Evolutionary conservation across 2,329 filamentous ascomycete species (phyloP).

Genomic region (Chrysoporthe austroafricana): DNA sequence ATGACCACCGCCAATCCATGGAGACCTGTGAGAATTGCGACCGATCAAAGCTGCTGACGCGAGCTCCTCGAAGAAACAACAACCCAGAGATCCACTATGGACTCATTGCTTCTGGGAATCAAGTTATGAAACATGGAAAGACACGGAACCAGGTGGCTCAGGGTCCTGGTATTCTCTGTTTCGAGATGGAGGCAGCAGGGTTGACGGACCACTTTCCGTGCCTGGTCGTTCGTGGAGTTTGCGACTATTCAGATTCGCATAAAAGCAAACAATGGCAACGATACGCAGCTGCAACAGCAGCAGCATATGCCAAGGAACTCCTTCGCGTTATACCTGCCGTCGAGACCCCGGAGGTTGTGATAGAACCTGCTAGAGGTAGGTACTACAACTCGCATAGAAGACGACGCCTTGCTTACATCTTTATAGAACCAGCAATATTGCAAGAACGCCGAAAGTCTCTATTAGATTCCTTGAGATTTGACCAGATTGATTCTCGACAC

Average conservation of each 20-base stretch:
- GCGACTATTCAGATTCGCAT: slow-evolving; percentile 42
- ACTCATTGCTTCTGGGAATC: slow-evolving; percentile 9
- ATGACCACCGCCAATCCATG: background rate
- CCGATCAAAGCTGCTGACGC: background rate
- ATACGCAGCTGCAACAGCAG: slow-evolving; percentile 33
- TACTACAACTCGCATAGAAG: background rate
- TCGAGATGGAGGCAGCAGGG: slow-evolving; percentile 39
- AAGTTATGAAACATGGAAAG: slow-evolving; percentile 11
- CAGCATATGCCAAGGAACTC: slow-evolving; percentile 6
- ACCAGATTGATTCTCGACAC: slow-evolving; percentile 45
- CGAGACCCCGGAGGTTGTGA: background rate
- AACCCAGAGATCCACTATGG: slow-evolving; percentile 9
- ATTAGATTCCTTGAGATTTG: slow-evolving; percentile 41
- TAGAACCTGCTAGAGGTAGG: background rate
- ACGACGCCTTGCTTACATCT: background rate
- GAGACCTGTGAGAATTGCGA: slow-evolving; percentile 1
- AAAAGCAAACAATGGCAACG: slow-evolving; percentile 39
- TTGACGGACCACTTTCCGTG: slow-evolving; percentile 38
- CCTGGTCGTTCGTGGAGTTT: slow-evolving; percentile 41
- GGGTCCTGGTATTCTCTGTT: background rate
- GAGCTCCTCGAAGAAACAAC: background rate
- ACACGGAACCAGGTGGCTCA: background rate
- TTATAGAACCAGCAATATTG: background rate
- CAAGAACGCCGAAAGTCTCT: slow-evolving; percentile 19
- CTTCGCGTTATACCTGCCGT: background rate